These are phyloP conservation scores for Acmispon strigosus DNA, from an alignment of 306 rosid species.

Conservation along the genomic window DNA sequence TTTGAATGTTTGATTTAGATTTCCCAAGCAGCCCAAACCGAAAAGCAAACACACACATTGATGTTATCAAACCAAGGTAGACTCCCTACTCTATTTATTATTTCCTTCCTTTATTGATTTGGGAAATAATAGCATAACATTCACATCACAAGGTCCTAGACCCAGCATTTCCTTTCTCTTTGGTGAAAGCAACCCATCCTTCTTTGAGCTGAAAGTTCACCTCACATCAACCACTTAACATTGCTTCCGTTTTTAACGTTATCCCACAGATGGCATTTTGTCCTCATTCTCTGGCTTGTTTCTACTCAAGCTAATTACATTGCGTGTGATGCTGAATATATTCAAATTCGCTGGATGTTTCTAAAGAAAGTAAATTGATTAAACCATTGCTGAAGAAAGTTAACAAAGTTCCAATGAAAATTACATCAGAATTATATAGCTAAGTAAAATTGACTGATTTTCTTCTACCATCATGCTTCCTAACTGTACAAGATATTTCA, in stretches of 20 bases:
- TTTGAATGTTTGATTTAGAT: no score
- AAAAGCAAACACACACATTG: no score
- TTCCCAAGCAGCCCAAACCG: no score
- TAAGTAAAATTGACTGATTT: slow-evolving; percentile 4
- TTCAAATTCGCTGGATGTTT: not conserved
- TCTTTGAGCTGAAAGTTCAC: not conserved
- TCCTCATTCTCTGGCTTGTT: not conserved
- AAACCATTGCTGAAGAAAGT: slow-evolving; percentile 13
- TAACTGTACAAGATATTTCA: slow-evolving; percentile 32
- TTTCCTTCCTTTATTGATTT: not conserved
- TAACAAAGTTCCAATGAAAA: slow-evolving; percentile 3
- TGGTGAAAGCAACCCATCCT: not conserved
- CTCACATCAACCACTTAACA: no score
- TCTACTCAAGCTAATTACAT: not conserved
- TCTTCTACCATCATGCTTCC: slow-evolving; percentile 22
- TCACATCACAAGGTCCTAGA: no score
- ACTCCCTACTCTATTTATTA: not conserved
- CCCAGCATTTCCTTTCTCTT: no score
- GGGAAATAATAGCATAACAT: not conserved
- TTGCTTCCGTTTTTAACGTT: not conserved
- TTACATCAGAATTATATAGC: slow-evolving; percentile 6
- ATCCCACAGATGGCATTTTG: not conserved
- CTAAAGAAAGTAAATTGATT: not conserved
- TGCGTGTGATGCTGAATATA: not conserved
- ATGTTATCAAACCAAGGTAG: not conserved